Base-by-base conservation (phyloP, 257 asterid genomes). In the Coffea canephora region DNA sequence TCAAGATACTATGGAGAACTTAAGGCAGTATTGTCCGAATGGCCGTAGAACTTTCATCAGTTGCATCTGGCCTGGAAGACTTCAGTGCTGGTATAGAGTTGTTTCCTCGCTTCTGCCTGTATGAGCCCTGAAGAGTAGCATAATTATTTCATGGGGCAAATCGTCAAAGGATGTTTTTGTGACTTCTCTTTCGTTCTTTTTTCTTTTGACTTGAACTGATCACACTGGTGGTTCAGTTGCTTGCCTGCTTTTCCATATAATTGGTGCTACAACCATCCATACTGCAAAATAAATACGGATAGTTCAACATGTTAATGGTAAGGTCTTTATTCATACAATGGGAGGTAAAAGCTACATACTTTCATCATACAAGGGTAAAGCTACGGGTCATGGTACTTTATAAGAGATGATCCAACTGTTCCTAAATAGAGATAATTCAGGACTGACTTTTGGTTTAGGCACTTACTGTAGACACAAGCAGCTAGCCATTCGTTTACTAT, bases 401-500 rank as follows among this genome's bases (percentile, higher is more conserved):
- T 34, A 3, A 61, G 23, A 65, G 23, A 65, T 34, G 10, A 62
- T 31, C 7, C 62, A 27, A 31, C n/a, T 43, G 8, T 82, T 19
- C 66, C 34, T 64, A 18, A 23, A 39, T 16, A 5, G 70, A 23
- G 70, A 62, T 76, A 0, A 48, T 61, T 21, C 4, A 1, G 2
- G 13, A n/a, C 57, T 4, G 25, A 25, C 10, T 48, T 23, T 27
- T 34, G 41, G 65, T 18, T 23, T 7, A 74, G 79, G 14, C 73
- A 82, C 90, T 88, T 78, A 88, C 88, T 77, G 83, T 88, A 88
- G 68, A 86, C 84, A 78, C 84, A 82, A 72, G 85, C 87, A 34
- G 89, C 91, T 45, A 88, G 79, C 91, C 91, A 88, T 79, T 88
- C 90, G 54, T 88, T 88, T 75, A 86, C 90, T 78, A 88, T 85